phyloP scores from a whole-genome alignment of 1,139 yeast species.

The Kodamaea sp. region DNA sequence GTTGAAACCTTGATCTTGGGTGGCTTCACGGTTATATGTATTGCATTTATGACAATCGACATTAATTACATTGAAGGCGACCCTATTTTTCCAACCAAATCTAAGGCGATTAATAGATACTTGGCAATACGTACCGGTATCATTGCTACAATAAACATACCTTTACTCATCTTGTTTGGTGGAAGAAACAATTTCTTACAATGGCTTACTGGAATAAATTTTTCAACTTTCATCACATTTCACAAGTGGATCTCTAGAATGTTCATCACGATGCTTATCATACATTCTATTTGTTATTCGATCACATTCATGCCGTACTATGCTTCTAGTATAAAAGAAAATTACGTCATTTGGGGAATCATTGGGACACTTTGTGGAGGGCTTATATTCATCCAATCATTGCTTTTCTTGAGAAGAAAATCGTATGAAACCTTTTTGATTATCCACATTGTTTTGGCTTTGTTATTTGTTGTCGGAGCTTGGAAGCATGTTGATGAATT shows the following conservation, averaged over 20 bases:
- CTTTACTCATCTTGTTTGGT: conserved; percentile 38
- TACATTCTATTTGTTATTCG: conserved; percentile 42
- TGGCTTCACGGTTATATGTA: conserved; percentile 9
- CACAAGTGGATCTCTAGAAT: conserved; percentile 40
- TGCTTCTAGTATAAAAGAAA: conserved; percentile 14
- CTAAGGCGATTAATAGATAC: conserved; percentile 25
- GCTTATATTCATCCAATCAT: conserved; percentile 33
- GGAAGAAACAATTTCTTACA: conserved; percentile 43
- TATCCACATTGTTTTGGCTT: conserved; percentile 41
- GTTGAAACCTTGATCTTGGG: conserved; percentile 18
- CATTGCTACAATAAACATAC: conserved; percentile 27
- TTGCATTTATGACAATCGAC: conserved; percentile 15
- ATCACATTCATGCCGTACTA: conserved; percentile 14
- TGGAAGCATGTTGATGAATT: conserved; percentile 40
- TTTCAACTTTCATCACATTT: conserved; percentile 31
- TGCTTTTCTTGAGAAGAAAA: conserved; percentile 36
- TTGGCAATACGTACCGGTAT: conserved; percentile 32
- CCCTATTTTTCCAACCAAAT: conserved; percentile 19
- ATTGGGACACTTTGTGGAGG: conserved; percentile 32
- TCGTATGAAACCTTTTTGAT: conserved; percentile 44
- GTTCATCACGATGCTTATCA: conserved; percentile 24
- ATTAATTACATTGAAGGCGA: conserved; percentile 21
- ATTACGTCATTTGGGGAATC: conserved; percentile 29
- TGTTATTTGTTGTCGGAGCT: conserved; percentile 37
- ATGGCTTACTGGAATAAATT: conserved; percentile 41